These are phyloP conservation scores for Globisporangium nagaii DNA, from an alignment of 352 stramenopile species.

Conservation along the genomic window DNA sequence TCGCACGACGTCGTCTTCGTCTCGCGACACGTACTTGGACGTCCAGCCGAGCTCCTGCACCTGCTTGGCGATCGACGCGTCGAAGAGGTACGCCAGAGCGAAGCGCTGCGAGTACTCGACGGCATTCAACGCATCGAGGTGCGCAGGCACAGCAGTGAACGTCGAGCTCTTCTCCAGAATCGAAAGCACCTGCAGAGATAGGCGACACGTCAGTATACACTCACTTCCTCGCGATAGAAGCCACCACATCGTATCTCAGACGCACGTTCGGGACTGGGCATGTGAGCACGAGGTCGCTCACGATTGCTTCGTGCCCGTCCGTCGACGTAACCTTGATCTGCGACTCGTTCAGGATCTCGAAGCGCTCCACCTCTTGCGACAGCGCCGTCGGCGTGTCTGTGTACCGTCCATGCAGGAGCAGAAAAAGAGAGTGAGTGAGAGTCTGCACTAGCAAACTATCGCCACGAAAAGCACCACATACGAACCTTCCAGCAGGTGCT, in stretches of 20 bases:
- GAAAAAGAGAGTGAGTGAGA: background rate
- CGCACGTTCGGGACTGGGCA: constrained; percentile 55
- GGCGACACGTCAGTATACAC: background rate
- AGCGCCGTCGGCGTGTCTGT: constrained; percentile 38
- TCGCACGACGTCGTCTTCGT: constrained; percentile 61
- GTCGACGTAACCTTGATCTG: constrained; percentile 37
- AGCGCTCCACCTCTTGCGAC: constrained; percentile 39
- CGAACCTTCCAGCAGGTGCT: constrained; percentile 37
- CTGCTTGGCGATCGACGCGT: constrained; percentile 23
- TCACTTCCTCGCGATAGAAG: background rate
- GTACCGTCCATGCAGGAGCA: background rate
- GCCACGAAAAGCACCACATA: background rate
- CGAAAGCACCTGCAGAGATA: constrained; percentile 23
- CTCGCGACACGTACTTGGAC: constrained; percentile 45
- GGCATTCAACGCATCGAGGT: constrained; percentile 30
- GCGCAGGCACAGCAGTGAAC: constrained; percentile 19
- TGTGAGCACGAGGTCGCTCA: constrained; percentile 63
- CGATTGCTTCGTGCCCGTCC: constrained; percentile 41
- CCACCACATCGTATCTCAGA: background rate
- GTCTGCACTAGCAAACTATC: background rate
- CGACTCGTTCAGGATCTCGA: constrained; percentile 46
- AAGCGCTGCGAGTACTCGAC: constrained; percentile 71
- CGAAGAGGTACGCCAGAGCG: constrained; percentile 58
- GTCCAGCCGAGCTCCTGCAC: constrained; percentile 54
- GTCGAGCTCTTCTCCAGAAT: constrained; percentile 47